Evolutionary conservation across 169 alveolate genomes (phyloP).

Genomic region (Plasmodium adleri): DNA sequence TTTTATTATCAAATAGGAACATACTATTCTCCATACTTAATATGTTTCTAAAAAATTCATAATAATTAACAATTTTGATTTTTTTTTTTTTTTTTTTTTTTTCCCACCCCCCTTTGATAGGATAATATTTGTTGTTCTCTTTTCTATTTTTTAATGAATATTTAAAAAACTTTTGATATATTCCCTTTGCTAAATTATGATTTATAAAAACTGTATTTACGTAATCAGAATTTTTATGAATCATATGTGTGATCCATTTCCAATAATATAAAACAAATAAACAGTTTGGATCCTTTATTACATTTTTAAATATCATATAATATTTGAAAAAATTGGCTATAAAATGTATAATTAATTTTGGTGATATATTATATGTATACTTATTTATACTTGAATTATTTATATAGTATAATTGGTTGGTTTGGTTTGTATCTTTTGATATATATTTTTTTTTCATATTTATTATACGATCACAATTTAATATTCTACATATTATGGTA

Average conservation of each 20-base stretch:
- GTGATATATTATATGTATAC: slow-evolving; percentile 2
- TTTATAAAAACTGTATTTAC: background rate
- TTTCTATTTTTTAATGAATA: background rate
- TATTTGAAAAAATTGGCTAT: background rate
- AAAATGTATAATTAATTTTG: background rate
- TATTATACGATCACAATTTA: slow-evolving; percentile 3
- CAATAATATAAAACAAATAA: slow-evolving; percentile 50
- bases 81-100: background rate
- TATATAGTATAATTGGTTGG: no score
- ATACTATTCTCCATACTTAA: slow-evolving; percentile 17
- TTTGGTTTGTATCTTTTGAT: background rate
- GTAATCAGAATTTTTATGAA: background rate
- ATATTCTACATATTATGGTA: background rate
- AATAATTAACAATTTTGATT: slow-evolving; percentile 16
- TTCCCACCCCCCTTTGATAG: background rate
- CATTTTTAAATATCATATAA: slow-evolving; percentile 15
- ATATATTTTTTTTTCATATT: background rate
- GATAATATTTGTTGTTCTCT: background rate
- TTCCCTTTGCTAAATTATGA: slow-evolving; percentile 1
- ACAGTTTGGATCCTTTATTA: slow-evolving; percentile 5
- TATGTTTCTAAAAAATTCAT: slow-evolving; percentile 11
- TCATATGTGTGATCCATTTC: background rate
- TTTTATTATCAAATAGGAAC: background rate
- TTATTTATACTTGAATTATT: no score
- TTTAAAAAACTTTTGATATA: background rate